Conservation (phyloP, 108 stramenopile species). For the Tribonema minus region DNA sequence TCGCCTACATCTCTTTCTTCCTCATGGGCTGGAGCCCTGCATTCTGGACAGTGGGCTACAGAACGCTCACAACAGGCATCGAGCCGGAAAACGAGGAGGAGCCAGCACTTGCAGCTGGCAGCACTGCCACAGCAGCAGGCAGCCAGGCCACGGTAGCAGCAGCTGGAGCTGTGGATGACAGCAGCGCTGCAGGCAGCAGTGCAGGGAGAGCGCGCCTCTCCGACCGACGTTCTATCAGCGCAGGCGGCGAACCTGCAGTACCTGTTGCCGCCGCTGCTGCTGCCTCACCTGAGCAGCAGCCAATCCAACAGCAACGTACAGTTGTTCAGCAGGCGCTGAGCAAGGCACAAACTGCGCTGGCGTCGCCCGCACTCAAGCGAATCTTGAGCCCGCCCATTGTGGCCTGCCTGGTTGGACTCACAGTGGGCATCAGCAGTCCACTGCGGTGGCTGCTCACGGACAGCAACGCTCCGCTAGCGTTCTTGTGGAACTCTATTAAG, state of each 20-base stretch:
- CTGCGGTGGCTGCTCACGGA: conserved; percentile 14
- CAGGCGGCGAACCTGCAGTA: neutral
- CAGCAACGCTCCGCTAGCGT: conserved; percentile 19
- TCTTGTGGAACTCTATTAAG: conserved; percentile 14
- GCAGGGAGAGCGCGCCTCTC: neutral
- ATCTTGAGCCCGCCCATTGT: conserved; percentile 42
- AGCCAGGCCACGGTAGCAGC: neutral
- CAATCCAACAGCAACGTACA: neutral
- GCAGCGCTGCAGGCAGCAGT: neutral
- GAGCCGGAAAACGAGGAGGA: neutral
- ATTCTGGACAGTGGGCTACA: conserved; percentile 37
- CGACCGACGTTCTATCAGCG: neutral
- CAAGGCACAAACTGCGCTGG: neutral
- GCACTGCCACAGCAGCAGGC: neutral
- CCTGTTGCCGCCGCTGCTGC: neutral
- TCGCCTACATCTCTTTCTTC: conserved; percentile 37
- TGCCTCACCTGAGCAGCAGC: too few relatives aligned
- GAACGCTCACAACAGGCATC: conserved; percentile 6
- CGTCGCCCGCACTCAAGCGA: neutral
- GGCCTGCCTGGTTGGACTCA: conserved; percentile 26
- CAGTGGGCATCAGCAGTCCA: conserved; percentile 13
- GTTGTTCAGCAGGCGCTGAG: neutral
- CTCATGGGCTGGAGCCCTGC: conserved; percentile 41
- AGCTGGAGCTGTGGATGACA: neutral
- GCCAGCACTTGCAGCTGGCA: neutral